Evolutionary conservation across 352 stramenopile species (phyloP).

Genomic region (Phytopythium sindhum): DNA sequence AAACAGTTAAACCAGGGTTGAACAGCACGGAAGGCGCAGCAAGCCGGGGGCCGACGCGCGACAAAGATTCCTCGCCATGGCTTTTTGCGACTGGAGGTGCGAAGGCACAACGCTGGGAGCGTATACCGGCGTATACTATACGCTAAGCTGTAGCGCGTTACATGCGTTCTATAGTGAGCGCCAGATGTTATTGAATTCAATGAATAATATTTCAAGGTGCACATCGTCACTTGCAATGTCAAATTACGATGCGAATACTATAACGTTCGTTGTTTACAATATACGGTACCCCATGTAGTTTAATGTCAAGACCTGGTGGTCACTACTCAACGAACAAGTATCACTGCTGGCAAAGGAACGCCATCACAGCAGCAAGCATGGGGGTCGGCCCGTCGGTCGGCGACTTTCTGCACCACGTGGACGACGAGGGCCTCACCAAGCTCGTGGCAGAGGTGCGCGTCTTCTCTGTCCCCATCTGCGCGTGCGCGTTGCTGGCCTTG

Average conservation of each 20-base stretch:
- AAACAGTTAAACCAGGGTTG: background rate
- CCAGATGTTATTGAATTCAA: background rate
- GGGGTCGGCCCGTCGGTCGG: slow-evolving; percentile 42
- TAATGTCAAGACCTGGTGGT: background rate
- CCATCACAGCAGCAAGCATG: no score
- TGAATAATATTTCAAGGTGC: background rate
- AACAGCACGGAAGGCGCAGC: no score
- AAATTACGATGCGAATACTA: background rate
- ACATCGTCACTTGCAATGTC: background rate
- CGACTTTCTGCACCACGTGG: slow-evolving; percentile 54
- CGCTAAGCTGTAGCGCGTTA: background rate
- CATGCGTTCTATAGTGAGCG: background rate
- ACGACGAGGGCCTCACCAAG: slow-evolving; percentile 51
- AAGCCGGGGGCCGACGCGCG: no score
- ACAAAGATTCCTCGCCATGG: background rate
- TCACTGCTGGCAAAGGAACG: no score
- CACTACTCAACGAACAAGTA: no score
- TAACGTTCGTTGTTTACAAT: background rate
- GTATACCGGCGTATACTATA: background rate
- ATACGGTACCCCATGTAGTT: background rate
- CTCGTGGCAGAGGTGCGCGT: slow-evolving; percentile 41
- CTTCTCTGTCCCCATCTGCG: background rate
- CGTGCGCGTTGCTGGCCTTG: background rate
- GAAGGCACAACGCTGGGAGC: no score
- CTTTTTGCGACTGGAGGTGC: background rate